phyloP scores from a whole-genome alignment of 441 rosid species.

The Melastoma candidum region DNA sequence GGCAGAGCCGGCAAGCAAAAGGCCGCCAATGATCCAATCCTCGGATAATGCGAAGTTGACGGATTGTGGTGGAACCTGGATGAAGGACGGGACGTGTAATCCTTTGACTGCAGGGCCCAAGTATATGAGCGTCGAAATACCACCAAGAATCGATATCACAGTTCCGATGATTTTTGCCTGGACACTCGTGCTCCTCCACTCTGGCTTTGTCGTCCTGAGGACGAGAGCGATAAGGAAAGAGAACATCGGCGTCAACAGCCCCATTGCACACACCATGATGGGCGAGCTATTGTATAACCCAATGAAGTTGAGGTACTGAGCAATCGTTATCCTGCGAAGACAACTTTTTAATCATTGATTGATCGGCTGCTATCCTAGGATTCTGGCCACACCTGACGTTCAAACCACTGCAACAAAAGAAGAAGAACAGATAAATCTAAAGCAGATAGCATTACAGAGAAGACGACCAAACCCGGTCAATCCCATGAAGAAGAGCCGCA shows the following conservation, averaged over 20 bases:
- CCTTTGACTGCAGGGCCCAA: conserved; percentile 47
- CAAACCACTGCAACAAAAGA: not conserved
- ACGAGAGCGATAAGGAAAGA: conserved; percentile 48
- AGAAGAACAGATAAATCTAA: not conserved
- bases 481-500: conserved; percentile 62
- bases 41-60: conserved; percentile 46
- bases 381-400: not conserved
- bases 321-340: conserved; percentile 39
- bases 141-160: conserved; percentile 42
- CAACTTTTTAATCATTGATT: not conserved
- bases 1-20: conserved; percentile 54
- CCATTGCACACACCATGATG: conserved; percentile 75
- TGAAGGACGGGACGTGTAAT: conserved; percentile 25
- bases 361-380: not conserved
- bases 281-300: conserved; percentile 70
- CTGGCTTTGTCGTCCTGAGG: conserved; percentile 39
- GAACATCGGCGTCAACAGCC: conserved; percentile 49
- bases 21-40: conserved; percentile 58
- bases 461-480: conserved; percentile 49
- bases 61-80: conserved; percentile 22
- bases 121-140: conserved; percentile 34
- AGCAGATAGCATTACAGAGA: not conserved
- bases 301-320: conserved; percentile 60
- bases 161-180: conserved; percentile 39
- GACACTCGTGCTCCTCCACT: conserved; percentile 38